Conservation (phyloP, 305 asterid species). For the Lippia alba region DNA sequence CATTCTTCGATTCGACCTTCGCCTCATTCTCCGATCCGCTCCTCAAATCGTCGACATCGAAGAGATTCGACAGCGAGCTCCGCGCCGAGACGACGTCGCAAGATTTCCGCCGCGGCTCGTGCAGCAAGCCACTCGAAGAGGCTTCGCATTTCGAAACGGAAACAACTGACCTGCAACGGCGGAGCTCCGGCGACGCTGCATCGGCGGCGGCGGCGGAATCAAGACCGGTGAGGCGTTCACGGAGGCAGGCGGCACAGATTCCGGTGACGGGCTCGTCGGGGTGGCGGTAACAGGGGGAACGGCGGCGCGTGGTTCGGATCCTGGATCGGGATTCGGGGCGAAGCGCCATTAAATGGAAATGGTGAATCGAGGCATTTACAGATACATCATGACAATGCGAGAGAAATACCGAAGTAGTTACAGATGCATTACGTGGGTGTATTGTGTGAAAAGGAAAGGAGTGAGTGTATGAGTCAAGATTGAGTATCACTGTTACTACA, state of each 20-base stretch:
- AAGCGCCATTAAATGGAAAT: slow-evolving; percentile 49
- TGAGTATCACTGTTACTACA: slow-evolving; percentile 9
- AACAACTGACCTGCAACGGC: slow-evolving; percentile 86
- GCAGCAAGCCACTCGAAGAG: slow-evolving; percentile 37
- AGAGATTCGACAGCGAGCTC: slow-evolving; percentile 61
- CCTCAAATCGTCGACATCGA: slow-evolving; percentile 63
- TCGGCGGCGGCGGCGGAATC: slow-evolving; percentile 44
- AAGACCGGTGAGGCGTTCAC: slow-evolving; percentile 87
- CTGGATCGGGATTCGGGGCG: slow-evolving; percentile 50
- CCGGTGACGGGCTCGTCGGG: slow-evolving; percentile 83
- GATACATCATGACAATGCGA: slow-evolving; percentile 5
- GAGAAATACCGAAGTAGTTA: too few species aligned
- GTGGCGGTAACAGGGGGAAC: slow-evolving; percentile 84
- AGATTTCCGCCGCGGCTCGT: slow-evolving; percentile 84
- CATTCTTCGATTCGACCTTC: slow-evolving; percentile 74
- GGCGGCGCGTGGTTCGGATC: slow-evolving; percentile 60
- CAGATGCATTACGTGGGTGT: not conserved
- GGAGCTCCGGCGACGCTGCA: slow-evolving; percentile 60
- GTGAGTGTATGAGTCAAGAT: not conserved
- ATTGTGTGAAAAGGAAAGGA: slow-evolving; percentile 16
- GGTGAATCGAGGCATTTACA: slow-evolving; percentile 30
- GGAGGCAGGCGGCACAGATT: slow-evolving; percentile 91
- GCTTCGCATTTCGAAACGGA: slow-evolving; percentile 51
- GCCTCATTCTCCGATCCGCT: slow-evolving; percentile 50
- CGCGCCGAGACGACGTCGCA: slow-evolving; percentile 69